phyloP scores from a whole-genome alignment of 176 grass and related monocot species.

The Bonia amplexicaulis region DNA sequence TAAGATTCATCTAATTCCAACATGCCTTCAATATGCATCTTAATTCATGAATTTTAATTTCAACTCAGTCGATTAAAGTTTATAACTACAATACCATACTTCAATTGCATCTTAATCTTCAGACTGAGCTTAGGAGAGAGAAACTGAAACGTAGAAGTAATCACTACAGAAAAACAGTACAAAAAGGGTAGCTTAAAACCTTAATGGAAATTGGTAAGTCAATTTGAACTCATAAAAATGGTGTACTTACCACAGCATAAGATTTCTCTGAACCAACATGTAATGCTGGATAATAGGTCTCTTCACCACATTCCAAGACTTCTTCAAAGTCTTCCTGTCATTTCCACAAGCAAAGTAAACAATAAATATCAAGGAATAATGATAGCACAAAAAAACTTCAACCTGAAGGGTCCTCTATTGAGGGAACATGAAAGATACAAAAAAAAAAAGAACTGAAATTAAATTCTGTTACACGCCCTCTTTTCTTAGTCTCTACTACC shows the following conservation, averaged over 20 bases:
- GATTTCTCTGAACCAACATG: conserved; percentile 63
- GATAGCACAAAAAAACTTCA: not conserved
- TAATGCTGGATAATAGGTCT: conserved; percentile 90
- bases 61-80: not conserved
- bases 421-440: not conserved
- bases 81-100: not conserved
- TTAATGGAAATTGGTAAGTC: not conserved
- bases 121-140: not conserved
- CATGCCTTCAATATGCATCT: not conserved
- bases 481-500: not conserved
- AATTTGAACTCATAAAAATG: not conserved
- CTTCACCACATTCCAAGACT: conserved; percentile 75
- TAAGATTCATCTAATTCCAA: not conserved
- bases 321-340: conserved; percentile 60
- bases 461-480: not conserved
- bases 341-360: conserved; percentile 29
- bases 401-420: not conserved
- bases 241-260: conserved; percentile 56
- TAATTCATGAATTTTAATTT: not conserved
- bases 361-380: conserved; percentile 4
- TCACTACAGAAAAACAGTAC: not conserved
- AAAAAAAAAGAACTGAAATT: not conserved
- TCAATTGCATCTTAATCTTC: not conserved
- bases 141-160: not conserved
- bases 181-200: not conserved